These are phyloP conservation scores for Smallanthus sonchifolius DNA, from an alignment of 129 eudicot genomes.

Conservation along the genomic window DNA sequence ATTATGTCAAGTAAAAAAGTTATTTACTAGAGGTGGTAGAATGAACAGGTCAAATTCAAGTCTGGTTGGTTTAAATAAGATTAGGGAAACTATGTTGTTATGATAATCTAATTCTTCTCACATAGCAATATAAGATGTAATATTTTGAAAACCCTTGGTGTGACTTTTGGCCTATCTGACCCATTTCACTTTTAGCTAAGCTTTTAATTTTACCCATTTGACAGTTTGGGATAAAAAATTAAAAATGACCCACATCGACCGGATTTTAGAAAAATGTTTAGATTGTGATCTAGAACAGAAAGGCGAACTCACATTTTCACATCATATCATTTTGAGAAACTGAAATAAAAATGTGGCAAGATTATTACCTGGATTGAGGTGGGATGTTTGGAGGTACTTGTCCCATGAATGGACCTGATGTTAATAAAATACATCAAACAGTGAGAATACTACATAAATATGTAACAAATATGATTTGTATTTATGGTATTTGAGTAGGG, in stretches of 20 bases:
- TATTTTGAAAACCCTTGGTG: not conserved
- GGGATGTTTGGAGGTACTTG: slow-evolving; percentile 44
- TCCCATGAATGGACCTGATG: slow-evolving; percentile 55
- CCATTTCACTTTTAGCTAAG: not conserved
- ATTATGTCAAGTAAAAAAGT: not conserved
- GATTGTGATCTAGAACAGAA: not conserved
- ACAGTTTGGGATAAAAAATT: not conserved
- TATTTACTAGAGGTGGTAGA: not conserved
- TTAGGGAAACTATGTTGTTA: not conserved
- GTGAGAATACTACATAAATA: not conserved
- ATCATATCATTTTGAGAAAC: too few species aligned
- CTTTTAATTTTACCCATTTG: not conserved
- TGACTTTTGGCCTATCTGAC: not conserved
- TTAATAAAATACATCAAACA: not conserved
- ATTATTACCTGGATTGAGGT: slow-evolving; percentile 46
- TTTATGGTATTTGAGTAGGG: not conserved
- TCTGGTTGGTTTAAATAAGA: not conserved
- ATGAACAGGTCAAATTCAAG: not conserved
- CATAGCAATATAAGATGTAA: not conserved
- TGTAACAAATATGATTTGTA: not conserved
- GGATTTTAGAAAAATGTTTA: not conserved
- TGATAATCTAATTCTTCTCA: not conserved
- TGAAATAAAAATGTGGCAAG: not conserved
- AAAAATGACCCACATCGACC: not conserved
- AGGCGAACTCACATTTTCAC: too few species aligned